Evolutionary conservation across 139 green algal genomes (phyloP), one percentile per base, ranked within the genome.

Genomic region (Zygnema circumcarinatum): DNA sequence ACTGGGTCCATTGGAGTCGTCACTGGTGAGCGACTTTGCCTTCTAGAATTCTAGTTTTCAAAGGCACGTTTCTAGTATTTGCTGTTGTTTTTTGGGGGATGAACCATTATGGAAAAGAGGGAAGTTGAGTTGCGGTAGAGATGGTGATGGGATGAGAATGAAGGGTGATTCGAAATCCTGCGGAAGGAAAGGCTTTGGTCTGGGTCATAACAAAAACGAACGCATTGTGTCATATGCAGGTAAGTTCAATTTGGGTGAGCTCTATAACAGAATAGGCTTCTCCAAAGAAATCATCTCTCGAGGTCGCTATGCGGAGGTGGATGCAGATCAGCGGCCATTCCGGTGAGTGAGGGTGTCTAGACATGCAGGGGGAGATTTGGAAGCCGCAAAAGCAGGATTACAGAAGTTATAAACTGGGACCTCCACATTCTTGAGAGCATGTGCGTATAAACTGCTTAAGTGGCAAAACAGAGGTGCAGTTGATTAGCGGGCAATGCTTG

Each of bases 1-100:
- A 99, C 96, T 1, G 96, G 96, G 33, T 95, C 87, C 83, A 98
- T 99, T 39, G 96, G 96, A 38, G 95, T 98, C 11, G 94, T 97
- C 36, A 93, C 90, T 81, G 89, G 85, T 90, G 42, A 36, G 35
- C 11, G n/a, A 42, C 41, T n/a, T n/a, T n/a, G n/a, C n/a, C n/a
- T n/a, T n/a, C n/a, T n/a, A 16, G 67, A 1, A 1, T 33, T n/a
- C n/a, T n/a, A n/a, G n/a, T n/a, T n/a, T n/a, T n/a, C n/a, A n/a
- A n/a, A n/a, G n/a, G n/a, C n/a, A n/a, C n/a, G n/a, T n/a, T n/a
- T n/a, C n/a, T n/a, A n/a, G n/a, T n/a, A n/a, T n/a, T n/a, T n/a
- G n/a, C 56, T 72, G 56, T 29, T 72, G 29, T 35, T 72, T 29
- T 72, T 29, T 35, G 29, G 29, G 29, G 29, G 56, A 35, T 35